Percentiles rank a stretch among this genome's conserved stretches.
Evolutionary conservation across 441 rosid genomes (phyloP).

Genomic region (Gossypium davidsonii): DNA sequence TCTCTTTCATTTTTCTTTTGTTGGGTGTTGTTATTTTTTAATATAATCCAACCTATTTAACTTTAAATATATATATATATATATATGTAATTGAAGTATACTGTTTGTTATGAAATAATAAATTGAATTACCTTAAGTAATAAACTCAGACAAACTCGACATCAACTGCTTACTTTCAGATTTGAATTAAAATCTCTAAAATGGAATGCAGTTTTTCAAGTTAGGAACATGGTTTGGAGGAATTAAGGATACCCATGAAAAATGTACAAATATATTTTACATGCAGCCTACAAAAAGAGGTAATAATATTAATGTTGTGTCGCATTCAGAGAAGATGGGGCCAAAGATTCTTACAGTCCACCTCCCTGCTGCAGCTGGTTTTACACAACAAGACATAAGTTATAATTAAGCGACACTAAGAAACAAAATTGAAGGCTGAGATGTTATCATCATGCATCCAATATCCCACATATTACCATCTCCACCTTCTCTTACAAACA

Average conservation of each 20-base stretch:
- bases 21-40: too few species aligned
- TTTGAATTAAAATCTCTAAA: too few species aligned
- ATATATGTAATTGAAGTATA: too few species aligned
- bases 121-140: too few species aligned
- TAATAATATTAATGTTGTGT: not conserved
- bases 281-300: too few species aligned
- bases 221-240: not conserved
- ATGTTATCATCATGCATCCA: not conserved
- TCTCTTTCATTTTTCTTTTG: too few species aligned
- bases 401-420: not conserved
- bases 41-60: too few species aligned
- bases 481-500: too few species aligned
- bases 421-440: conserved; percentile 21
- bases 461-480: conserved; percentile 1
- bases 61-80: too few species aligned
- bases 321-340: not conserved
- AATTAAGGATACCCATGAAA: not conserved
- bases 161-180: not conserved
- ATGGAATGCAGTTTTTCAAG: not conserved
- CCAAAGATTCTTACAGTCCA: too few species aligned
- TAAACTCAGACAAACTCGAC: too few species aligned
- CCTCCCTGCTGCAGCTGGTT: not conserved
- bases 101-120: too few species aligned
- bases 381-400: not conserved
- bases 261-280: not conserved